Evolutionary conservation across 1,139 yeast genomes (phyloP).

Genomic region (Casaregolazyma lundiana): DNA sequence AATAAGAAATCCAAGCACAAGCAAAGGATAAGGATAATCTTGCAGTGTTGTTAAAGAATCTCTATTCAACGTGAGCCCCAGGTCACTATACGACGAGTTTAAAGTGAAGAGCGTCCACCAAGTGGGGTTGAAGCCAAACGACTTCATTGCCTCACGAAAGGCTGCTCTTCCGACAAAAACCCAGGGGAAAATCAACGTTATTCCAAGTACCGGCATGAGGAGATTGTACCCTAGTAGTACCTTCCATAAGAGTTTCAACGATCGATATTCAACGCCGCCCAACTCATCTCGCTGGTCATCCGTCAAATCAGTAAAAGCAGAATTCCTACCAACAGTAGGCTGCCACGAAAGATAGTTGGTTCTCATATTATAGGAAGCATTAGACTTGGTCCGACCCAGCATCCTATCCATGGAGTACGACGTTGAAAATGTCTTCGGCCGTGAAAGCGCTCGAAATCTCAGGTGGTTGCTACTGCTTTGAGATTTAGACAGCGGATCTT

Average conservation of each 20-base stretch:
- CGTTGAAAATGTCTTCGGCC: conserved; percentile 14
- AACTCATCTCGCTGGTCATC: conserved; percentile 86
- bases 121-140: conserved; percentile 59
- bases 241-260: conserved; percentile 69
- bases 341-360: conserved; percentile 73
- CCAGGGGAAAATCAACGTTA: conserved; percentile 64
- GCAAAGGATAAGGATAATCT: conserved; percentile 56
- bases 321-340: conserved; percentile 93
- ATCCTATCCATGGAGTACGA: conserved; percentile 25
- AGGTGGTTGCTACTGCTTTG: neutral
- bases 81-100: conserved; percentile 72
- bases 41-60: conserved; percentile 70
- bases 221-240: conserved; percentile 64
- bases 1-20: conserved; percentile 62
- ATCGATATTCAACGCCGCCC: conserved; percentile 96
- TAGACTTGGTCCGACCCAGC: conserved; percentile 13
- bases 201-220: conserved; percentile 65
- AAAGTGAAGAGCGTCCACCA: conserved; percentile 95
- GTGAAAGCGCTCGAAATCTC: conserved; percentile 4
- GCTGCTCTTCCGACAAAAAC: conserved; percentile 39
- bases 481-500: neutral
- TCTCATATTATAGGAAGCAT: conserved; percentile 28
- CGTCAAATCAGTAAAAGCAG: conserved; percentile 77
- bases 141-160: conserved; percentile 43
- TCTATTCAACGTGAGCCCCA: conserved; percentile 76